Evolutionary conservation across 1,284 basidiomycete genomes (phyloP).

Genomic region (Pseudomicrostroma phylloplanum): DNA sequence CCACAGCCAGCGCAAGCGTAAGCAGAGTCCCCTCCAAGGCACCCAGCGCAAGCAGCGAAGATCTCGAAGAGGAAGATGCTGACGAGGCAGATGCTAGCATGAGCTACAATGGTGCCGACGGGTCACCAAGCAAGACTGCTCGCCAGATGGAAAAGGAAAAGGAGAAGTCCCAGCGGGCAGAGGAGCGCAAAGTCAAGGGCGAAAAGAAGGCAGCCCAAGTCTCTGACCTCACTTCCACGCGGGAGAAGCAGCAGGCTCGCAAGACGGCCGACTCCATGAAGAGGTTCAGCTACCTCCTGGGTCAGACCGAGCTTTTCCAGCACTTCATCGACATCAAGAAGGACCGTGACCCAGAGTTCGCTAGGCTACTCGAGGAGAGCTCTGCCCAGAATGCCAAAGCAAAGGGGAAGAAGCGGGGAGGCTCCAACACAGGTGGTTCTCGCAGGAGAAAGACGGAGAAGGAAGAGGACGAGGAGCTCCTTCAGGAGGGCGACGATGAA

Average conservation of each 20-base stretch:
- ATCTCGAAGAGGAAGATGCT: constrained; percentile 16
- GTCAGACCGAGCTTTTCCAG: constrained; percentile 50
- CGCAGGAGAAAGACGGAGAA: constrained; percentile 86
- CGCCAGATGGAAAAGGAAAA: constrained; percentile 39
- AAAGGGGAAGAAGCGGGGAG: constrained; percentile 13
- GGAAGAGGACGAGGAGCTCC: constrained; percentile 68
- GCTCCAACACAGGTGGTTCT: constrained; percentile 54
- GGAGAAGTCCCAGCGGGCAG: constrained; percentile 30
- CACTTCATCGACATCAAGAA: constrained; percentile 53
- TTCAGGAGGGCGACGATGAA: constrained; percentile 72
- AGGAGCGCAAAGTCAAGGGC: constrained; percentile 11
- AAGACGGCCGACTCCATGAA: constrained; percentile 48
- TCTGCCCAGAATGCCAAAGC: constrained; percentile 30
- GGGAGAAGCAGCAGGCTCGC: constrained; percentile 36
- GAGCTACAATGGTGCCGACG: constrained; percentile 6
- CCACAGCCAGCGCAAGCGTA: constrained; percentile 25
- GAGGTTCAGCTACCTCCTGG: constrained; percentile 46
- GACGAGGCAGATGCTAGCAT: constrained; percentile 21
- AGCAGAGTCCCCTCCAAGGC: constrained; percentile 12
- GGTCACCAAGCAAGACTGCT: constrained; percentile 28
- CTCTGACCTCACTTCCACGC: constrained; percentile 31
- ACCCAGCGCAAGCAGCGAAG: constrained; percentile 13
- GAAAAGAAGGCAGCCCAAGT: constrained; percentile 35
- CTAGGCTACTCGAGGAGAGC: constrained; percentile 67
- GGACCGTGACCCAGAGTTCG: constrained; percentile 88